Evolutionary conservation across 73 alveolate species (phyloP).

Genomic region (Blepharisma japonicum): DNA sequence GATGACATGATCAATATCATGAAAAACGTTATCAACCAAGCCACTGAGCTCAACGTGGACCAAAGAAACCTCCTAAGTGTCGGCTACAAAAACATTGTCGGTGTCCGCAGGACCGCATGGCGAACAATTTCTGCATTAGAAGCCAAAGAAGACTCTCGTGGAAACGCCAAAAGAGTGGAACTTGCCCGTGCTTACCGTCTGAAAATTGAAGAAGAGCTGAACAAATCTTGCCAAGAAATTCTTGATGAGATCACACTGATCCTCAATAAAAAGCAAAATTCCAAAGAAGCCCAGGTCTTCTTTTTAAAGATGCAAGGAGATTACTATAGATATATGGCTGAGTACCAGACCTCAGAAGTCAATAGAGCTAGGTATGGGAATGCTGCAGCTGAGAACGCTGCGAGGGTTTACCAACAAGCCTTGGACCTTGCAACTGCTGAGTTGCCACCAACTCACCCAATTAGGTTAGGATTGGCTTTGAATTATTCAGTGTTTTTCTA

Average conservation of each 20-base stretch:
- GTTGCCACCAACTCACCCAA: conserved; percentile 81
- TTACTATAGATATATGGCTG: conserved; percentile 91
- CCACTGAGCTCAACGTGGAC: conserved; percentile 62
- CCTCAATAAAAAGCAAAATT: conserved; percentile 59
- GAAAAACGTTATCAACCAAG: conserved; percentile 57
- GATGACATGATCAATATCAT: conserved; percentile 68
- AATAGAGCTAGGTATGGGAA: conserved; percentile 59
- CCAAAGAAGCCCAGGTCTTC: conserved; percentile 84
- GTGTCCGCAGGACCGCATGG: conserved; percentile 59
- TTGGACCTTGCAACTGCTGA: conserved; percentile 68
- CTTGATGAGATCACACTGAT: conserved; percentile 60
- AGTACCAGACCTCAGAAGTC: conserved; percentile 75
- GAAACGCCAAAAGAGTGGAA: conserved; percentile 32
- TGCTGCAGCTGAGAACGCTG: conserved; percentile 73
- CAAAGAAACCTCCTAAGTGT: conserved; percentile 74
- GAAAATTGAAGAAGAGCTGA: conserved; percentile 82
- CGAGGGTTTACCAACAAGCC: conserved; percentile 79
- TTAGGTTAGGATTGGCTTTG: conserved; percentile 85
- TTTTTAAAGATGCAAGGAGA: conserved; percentile 93
- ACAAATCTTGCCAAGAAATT: conserved; percentile 73
- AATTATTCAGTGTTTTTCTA: conserved; percentile 89
- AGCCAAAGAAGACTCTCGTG: conserved; percentile 47
- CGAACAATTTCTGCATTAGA: conserved; percentile 76
- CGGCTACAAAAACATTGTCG: conserved; percentile 63
- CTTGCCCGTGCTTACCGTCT: conserved; percentile 18